Evolutionary conservation across 1,284 basidiomycete genomes (phyloP), one percentile per base, ranked within the genome.

Genomic region (Boletus semigastroideus): DNA sequence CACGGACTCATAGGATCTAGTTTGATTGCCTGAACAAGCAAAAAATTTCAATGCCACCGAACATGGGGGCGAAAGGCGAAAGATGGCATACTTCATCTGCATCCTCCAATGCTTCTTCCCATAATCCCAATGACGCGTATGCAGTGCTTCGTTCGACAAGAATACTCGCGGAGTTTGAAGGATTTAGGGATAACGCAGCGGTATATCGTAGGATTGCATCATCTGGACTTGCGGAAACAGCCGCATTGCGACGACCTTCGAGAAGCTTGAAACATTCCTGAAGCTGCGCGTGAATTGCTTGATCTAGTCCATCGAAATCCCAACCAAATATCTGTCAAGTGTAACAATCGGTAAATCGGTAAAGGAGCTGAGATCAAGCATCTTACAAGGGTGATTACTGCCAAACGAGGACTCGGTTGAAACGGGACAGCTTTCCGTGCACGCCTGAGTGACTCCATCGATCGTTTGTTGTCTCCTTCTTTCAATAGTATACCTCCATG

Each of bases 361-460:
- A 13, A 10, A 22, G 3, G 10, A 41, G 10, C 9, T 25, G 4
- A 4, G 16, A 39, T 10, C 7, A 20, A 10, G 3, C 4, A 4
- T 22, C 55, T 36, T 43, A 58, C 55, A 4, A 58, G 46, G 10
- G 47, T 44, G 22, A 57, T 30, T 1, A 28, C 39, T 5, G 10
- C 8, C 17, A 58, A 7, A 5, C 27, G 17, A 34, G 28, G 31
- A 22, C 16, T 8, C 9, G 16, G 4, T 30, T 10, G 42, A 12
- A 51, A 25, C 1, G 45, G 52, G 16, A 47, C n/a, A 1, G 27
- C 27, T 4, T 50, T 27, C 11, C 30, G 41, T 10, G 52, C 48
- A 36, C 48, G 48, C 12, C 25, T 3, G 10, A 57, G 30, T 8
- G 48, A 37, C 4, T 46, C 41, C 2, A 48, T 30, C 1, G 52